Evolutionary conservation across 768 basidiomycete species (phyloP), one percentile per base, ranked within the genome.

Genomic region (Boletus sp.): DNA sequence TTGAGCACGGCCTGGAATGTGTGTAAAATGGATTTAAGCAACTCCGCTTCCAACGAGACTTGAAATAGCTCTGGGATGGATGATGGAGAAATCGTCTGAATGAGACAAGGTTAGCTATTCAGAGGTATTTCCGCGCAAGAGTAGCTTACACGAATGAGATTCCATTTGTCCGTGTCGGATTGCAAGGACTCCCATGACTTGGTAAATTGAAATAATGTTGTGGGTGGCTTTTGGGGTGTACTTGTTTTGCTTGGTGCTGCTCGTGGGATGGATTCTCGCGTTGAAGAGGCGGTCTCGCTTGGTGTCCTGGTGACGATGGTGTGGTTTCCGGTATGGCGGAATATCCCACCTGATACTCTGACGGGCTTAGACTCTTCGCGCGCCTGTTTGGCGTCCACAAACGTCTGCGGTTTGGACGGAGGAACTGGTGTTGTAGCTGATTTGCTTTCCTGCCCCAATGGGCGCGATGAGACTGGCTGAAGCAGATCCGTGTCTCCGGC

Each of bases 311-410:
- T 65, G 58, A 91, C 81, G 10, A 90, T 69, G 2, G 81, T 86
- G 44, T 79, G 81, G 17, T 81, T 74, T 1, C 90, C 90, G 12
- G 83, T 78, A 3, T 78, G 72, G 29, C 84, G 80, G 73, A 92
- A 89, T 50, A 92, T 87, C 0, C 89, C 90, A 8, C 89, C 90
- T 1, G 87, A 84, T 4, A 84, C 80, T 40, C 77, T 77, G 53
- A 74, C 76, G 62, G 72, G 56, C 53, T 75, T 79, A 12, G 71
- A 71, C 44, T 52, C 75, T 14, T 83, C 80, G 29, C 87, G 81
- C 0, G 76, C 76, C 52, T 80, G 75, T 64, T 85, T 87, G 6
- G 81, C 85, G 29, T 85, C 81, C 57, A 76, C 71, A 70, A 88
- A 89, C 2, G 82, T 78, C 59, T 64, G 62, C n/a, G 60, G 52